Evolutionary conservation across 805 yeast genomes (phyloP), one percentile per base, ranked within the genome.

Genomic region (Metschnikowia shivogae): DNA sequence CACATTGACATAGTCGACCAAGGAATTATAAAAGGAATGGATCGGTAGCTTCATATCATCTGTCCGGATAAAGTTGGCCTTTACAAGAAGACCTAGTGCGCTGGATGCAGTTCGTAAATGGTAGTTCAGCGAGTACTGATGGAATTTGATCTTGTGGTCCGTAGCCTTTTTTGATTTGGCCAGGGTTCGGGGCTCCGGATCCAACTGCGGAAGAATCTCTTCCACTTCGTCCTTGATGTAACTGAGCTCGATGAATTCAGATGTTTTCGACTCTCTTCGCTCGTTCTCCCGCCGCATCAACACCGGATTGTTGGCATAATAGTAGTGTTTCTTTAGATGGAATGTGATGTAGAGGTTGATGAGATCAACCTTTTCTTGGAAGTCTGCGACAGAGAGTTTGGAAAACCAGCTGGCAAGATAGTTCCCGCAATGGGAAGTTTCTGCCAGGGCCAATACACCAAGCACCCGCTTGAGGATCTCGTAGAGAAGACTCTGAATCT

Each of bases 71-170:
- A 63, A 54, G 50, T 82, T 84, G 1, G 87, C 84, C 35, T 65
- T 64, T 56, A 77, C 77, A 24, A 84, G 73, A 12, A 80, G 58
- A 0, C 80, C 73, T 53, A 86, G 63, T 1, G 83, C 67, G 24
- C 77, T 68, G 1, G 86, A 81, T 0, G 89, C 88, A 0, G 88
- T 73, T 43, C 75, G 70, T 29, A 90, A 67, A 51, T 84, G 89
- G 96, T 97, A 92, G 57, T 87, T 89, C 48, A 77, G 74, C 0
- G 86, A 83, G 61, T 90, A 90, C 53, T 79, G 81, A 34, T 76
- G 76, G 5, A 81, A 60, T 43, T 67, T 70, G 10, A 82, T 71
- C 46, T 73, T 77, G 6, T 57, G 36, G 9, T 57, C 59, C 10
- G 39, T 45, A 2, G 48, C 42, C 24, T 49, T 54, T 19, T 49